These are phyloP conservation scores for Talaromyces nanjingensis DNA, from an alignment of 495 filamentous ascomycete species.

Conservation along the genomic window DNA sequence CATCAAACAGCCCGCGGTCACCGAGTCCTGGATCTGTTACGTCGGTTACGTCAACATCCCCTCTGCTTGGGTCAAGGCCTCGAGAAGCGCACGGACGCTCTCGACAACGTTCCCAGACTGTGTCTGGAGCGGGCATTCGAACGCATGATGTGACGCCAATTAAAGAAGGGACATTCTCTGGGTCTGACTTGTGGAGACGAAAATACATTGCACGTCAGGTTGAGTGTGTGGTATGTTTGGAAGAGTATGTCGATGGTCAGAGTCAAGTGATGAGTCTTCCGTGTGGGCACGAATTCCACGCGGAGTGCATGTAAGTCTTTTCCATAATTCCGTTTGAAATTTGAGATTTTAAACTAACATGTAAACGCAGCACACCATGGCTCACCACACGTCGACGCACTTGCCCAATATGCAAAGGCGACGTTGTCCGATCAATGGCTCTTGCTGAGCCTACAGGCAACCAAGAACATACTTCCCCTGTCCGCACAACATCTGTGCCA, in stretches of 20 bases:
- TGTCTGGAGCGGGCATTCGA: slow-evolving; percentile 43
- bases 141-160: slow-evolving; percentile 25
- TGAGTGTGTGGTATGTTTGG: slow-evolving; percentile 95
- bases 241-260: slow-evolving; percentile 94
- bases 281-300: slow-evolving; percentile 98
- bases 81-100: slow-evolving; percentile 33
- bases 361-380: slow-evolving; percentile 80
- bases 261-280: slow-evolving; percentile 94
- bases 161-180: slow-evolving; percentile 43
- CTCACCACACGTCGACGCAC: slow-evolving; percentile 88
- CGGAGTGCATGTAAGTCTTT: slow-evolving; percentile 88
- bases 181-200: slow-evolving; percentile 56
- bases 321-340: too few species aligned
- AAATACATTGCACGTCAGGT: slow-evolving; percentile 82
- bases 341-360: slow-evolving; percentile 6
- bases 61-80: slow-evolving; percentile 50
- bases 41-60: slow-evolving; percentile 65
- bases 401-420: slow-evolving; percentile 96
- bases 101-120: slow-evolving; percentile 59
- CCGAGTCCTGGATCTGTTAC: slow-evolving; percentile 26
- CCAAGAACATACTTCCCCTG: neutral
- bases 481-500: neutral
- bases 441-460: slow-evolving; percentile 14
- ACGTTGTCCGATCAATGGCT: slow-evolving; percentile 69
- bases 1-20: slow-evolving; percentile 46